Conservation (phyloP, 2,329 filamentous ascomycete genomes). For the Cladophialophora carrionii region DNA sequence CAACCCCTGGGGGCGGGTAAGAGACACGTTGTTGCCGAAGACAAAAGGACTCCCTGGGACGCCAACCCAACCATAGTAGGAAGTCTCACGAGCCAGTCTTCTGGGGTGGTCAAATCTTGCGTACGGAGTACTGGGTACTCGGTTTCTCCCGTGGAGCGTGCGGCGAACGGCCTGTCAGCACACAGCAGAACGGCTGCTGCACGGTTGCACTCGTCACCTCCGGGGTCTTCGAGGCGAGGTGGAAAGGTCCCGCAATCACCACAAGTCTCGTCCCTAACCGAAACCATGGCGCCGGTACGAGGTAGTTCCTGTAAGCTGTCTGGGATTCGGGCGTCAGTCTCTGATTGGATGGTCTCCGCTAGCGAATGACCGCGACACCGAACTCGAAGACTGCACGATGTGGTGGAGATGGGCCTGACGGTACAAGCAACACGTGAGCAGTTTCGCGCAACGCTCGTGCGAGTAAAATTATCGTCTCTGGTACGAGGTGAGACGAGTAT, state of each 20-base stretch:
- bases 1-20: not conserved
- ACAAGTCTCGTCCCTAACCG: not conserved
- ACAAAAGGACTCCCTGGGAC: not conserved
- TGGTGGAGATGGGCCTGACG: not conserved
- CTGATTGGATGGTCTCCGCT: not conserved
- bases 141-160: not conserved
- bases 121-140: not conserved
- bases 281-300: conserved; percentile 14
- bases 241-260: not conserved
- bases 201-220: not conserved
- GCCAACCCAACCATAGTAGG: too few species aligned
- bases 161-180: conserved; percentile 14
- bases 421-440: not conserved
- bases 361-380: not conserved
- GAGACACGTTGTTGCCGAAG: not conserved
- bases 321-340: not conserved
- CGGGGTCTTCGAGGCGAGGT: conserved; percentile 16
- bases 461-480: too few species aligned
- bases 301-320: not conserved
- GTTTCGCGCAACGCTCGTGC: not conserved
- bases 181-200: not conserved
- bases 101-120: not conserved
- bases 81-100: not conserved
- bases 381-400: not conserved
- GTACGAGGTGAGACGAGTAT: not conserved